phyloP scores from a whole-genome alignment of 768 basidiomycete species.

The Hygrophorus pudorinus region DNA sequence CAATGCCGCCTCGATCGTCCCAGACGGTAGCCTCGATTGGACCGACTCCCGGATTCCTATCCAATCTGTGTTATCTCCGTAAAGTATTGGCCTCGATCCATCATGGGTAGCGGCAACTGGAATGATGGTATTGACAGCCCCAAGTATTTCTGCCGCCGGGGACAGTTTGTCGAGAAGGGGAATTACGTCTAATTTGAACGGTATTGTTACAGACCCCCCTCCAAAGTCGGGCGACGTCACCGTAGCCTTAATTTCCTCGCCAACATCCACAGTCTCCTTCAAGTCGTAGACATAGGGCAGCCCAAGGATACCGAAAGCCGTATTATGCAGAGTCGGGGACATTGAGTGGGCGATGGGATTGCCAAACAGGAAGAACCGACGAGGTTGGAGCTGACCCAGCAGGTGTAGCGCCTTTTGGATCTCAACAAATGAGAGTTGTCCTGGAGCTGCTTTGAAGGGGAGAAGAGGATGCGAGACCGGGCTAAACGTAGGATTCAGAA shows the following conservation, averaged over 20 bases:
- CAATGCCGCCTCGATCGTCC: constrained; percentile 43
- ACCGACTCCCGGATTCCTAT: constrained; percentile 67
- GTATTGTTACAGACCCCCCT: constrained; percentile 95
- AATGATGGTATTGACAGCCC: constrained; percentile 92
- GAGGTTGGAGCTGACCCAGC: constrained; percentile 66
- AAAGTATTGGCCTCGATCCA: constrained; percentile 39
- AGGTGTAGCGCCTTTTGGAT: constrained; percentile 78
- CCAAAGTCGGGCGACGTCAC: constrained; percentile 71
- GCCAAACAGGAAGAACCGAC: constrained; percentile 81
- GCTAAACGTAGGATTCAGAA: constrained; percentile 78
- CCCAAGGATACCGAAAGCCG: constrained; percentile 70
- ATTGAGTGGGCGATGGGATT: constrained; percentile 82
- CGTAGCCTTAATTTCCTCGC: constrained; percentile 52
- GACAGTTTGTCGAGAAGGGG: constrained; percentile 73
- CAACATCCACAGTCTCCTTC: constrained; percentile 63
- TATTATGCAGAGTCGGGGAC: constrained; percentile 91
- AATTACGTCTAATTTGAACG: constrained; percentile 87
- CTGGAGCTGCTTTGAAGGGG: constrained; percentile 84
- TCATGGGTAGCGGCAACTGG: constrained; percentile 30
- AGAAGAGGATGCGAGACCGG: constrained; percentile 86
- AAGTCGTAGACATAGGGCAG: constrained; percentile 75
- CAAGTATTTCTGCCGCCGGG: constrained; percentile 73
- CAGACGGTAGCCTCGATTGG: constrained; percentile 24
- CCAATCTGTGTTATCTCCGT: constrained; percentile 97
- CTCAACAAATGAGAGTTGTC: constrained; percentile 82